Percentiles rank a stretch among this genome's conserved stretches.
These are phyloP conservation scores for Alternaria sp. DNA, from an alignment of 2,329 filamentous ascomycete species.

Conservation along the genomic window DNA sequence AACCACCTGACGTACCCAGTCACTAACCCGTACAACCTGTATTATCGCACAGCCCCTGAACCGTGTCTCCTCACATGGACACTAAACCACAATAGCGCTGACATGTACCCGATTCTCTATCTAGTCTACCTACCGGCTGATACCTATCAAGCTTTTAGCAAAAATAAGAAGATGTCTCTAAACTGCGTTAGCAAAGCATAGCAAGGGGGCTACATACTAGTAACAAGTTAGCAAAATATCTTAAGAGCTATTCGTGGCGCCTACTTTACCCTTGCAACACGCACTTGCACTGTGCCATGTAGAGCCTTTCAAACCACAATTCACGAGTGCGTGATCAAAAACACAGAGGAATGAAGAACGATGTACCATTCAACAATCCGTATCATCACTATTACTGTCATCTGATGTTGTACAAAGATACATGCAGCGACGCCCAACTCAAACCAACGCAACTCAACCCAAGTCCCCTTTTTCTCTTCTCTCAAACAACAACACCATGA, in stretches of 20 bases:
- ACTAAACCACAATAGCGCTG: too few species aligned
- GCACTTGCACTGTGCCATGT: neutral
- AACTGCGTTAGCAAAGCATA: neutral
- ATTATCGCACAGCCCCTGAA: too few species aligned
- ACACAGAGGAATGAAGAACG: neutral
- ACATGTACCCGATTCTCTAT: neutral
- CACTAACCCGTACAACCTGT: too few species aligned
- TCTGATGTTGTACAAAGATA: neutral
- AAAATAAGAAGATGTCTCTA: fast-evolving
- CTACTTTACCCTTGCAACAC: neutral
- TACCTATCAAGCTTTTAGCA: neutral
- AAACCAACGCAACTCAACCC: neutral
- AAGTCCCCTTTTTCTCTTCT: neutral
- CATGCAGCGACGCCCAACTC: neutral
- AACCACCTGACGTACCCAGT: too few species aligned
- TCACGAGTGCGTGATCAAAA: neutral
- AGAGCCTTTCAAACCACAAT: neutral
- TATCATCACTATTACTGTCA: neutral
- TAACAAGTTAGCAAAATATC: neutral
- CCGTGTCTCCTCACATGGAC: too few species aligned
- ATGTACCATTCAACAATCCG: neutral
- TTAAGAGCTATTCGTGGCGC: neutral
- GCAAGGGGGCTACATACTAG: neutral
- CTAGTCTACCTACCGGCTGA: too few species aligned
- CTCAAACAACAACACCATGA: too few species aligned